Base-by-base conservation (phyloP, 2,329 filamentous ascomycete species). In the Pyrenophora graminea region DNA sequence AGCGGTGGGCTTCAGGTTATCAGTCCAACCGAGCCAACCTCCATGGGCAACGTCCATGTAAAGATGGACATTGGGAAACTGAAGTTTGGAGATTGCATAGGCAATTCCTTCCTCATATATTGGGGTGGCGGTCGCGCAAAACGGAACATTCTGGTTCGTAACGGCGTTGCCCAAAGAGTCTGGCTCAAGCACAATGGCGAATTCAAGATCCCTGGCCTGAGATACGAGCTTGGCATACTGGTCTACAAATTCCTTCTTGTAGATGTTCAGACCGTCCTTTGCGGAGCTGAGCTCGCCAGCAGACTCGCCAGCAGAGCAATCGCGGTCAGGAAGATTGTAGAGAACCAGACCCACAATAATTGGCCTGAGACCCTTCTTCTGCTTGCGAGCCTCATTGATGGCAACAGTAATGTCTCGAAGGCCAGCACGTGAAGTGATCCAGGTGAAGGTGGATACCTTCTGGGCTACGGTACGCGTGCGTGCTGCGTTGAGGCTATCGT, bases 271-370 rank as follows among this genome's bases (percentile, higher is more conserved):
- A 7, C 63, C 63, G 38, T 64, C 48, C 4, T 63, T 64, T 30
- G 86, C 91, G 61, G 90, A 89, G 66, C 88, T 82, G 42, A 97
- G 85, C 74, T 97, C 93, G 44, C 88, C 83, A 40, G 80, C 75
- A 48, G 91, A 89, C 90, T 91, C 96, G 62, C 78, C 77, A 45
- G 89, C 90, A 67, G 89, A 89, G 71, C 79, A 81, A 75, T 97
- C 89, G 79, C 89, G 97, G 76, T 97, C 93, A 81, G 97, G 93
- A 3, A 97, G 84, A 31, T 84, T 82, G 79, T 97, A 97, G 81
- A 97, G 96, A 53, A 93, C 91, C 45, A 68, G 63, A 7, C 65
- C 65, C 3, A 66, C 62, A 17, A 66, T 62, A 46, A 64, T 60
- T 17, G 49, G 59, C 48, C 55, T 61, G 32, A 47, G 38, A 2